phyloP scores from a whole-genome alignment of 2,329 filamentous ascomycete genomes.

The Leptographium radiaticola region DNA sequence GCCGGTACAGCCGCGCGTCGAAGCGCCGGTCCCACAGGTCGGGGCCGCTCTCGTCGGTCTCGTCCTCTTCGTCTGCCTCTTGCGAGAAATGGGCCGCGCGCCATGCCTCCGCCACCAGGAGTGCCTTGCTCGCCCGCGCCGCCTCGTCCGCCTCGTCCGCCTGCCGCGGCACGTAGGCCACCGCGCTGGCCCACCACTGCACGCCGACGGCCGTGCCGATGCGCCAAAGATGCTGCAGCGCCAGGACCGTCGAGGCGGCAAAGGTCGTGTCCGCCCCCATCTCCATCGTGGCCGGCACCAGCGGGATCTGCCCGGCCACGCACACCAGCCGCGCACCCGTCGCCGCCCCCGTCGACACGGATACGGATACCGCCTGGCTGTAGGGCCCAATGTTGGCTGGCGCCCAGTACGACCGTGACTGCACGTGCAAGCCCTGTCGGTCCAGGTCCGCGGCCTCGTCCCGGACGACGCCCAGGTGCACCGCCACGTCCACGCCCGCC shows the following conservation, averaged over 20 bases:
- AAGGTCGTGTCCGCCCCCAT: conserved; percentile 2
- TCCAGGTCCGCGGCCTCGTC: conserved; percentile 2
- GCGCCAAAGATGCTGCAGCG: conserved; percentile 81
- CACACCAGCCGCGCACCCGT: conserved; percentile 32
- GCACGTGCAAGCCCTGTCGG: conserved; percentile 67
- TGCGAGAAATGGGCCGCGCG: conserved; percentile 25
- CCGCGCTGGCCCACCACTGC: conserved; percentile 59
- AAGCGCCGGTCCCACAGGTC: conserved; percentile 60
- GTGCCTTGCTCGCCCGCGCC: conserved; percentile 19
- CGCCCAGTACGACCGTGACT: conserved; percentile 91
- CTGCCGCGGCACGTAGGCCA: conserved; percentile 54
- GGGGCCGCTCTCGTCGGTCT: conserved; percentile 34
- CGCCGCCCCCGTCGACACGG: conserved; percentile 8
- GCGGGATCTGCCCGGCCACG: conserved; percentile 83
- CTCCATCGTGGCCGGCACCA: conserved; percentile 68
- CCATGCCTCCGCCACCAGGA: conserved; percentile 36
- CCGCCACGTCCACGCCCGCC: conserved; percentile 40
- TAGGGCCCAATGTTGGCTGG: conserved; percentile 96
- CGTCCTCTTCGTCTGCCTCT: conserved; percentile 22
- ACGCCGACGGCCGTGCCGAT: conserved; percentile 62
- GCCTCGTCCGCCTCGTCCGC: background rate
- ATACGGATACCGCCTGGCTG: conserved; percentile 66
- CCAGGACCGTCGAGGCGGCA: conserved; percentile 45
- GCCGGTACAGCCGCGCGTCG: conserved; percentile 34
- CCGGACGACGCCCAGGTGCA: conserved; percentile 22